Evolutionary conservation across 306 rosid species (phyloP), one percentile per base, ranked within the genome.

Genomic region (Oxytropis ochrocephala): DNA sequence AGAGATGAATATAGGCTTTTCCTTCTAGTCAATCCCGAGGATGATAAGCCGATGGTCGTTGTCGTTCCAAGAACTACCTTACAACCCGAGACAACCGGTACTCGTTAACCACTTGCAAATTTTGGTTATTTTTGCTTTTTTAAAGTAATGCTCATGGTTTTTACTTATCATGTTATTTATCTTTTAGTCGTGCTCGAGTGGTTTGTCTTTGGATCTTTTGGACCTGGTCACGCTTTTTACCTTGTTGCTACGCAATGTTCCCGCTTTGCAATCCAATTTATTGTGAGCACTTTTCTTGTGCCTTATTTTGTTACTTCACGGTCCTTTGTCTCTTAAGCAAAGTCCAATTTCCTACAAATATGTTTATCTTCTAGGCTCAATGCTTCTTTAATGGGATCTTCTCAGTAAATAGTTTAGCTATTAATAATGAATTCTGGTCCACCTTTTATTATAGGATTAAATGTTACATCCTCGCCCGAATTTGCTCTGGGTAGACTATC

Each of bases 201-300:
- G 97, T 79, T 91, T 52, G 99, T 95, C 60, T 92, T 96, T 54
- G 97, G 86, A 47, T 77, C 96, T 77, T 94, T 94, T 89, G 99
- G 96, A 65, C n/a, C 75, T 94, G 75, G 91, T 91, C 68, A 87
- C 99, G 11, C 75, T 83, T 76, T 91, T 89, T 70, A 94, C 97
- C 75, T 75, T 91, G 61, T 86, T 88, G 43, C 96, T 94, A 69
- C 90, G 92, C 71, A 94, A 91, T 81, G 96, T 94, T 58, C 99
- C 99, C 73, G 85, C 88, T 69, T 50, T 94, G 84, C 97, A 91
- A 79, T 85, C 99, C 71, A 66, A 87, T 81, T 78, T 94, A 80
- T 61, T 89, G 99, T 91, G 84, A 60, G 97, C 35, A 57, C 54
- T 62, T 64, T 73, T 68, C 67, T 36, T 61, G 17, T 70, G 35